These are phyloP conservation scores for Neurospora sp. DNA, from an alignment of 495 filamentous ascomycete species.

Conservation along the genomic window DNA sequence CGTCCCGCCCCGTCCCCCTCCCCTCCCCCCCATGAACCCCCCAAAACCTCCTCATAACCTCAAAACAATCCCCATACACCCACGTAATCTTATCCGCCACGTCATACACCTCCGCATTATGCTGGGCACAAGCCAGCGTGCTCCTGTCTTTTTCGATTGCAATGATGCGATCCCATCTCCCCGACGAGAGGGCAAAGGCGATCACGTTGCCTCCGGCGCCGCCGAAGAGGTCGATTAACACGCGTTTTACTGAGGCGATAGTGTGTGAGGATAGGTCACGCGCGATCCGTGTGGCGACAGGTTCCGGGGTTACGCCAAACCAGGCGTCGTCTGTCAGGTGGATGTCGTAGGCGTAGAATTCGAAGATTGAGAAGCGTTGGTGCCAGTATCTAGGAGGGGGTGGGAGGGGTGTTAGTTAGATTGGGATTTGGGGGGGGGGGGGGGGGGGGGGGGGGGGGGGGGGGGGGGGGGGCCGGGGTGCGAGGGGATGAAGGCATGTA, in stretches of 20 bases:
- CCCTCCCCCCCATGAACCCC: background rate
- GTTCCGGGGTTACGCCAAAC: constrained; percentile 94
- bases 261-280: constrained; percentile 47
- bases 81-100: constrained; percentile 67
- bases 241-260: constrained; percentile 29
- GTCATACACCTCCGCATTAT: constrained; percentile 84
- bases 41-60: constrained; percentile 22
- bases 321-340: constrained; percentile 86
- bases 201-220: constrained; percentile 95
- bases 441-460: no score
- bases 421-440: background rate
- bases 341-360: constrained; percentile 71
- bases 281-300: constrained; percentile 75
- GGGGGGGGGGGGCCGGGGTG: no score
- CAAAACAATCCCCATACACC: constrained; percentile 76
- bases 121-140: constrained; percentile 76
- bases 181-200: constrained; percentile 64
- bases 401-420: background rate
- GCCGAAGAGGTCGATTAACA: constrained; percentile 78
- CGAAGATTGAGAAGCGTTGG: constrained; percentile 78
- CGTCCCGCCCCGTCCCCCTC: background rate
- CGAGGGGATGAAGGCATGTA: no score
- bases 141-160: constrained; percentile 75
- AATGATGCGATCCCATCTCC: constrained; percentile 69
- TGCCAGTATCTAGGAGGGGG: constrained; percentile 61